Evolutionary conservation across 2,329 filamentous ascomycete species (phyloP).

Genomic region (Biscogniauxia marginata): DNA sequence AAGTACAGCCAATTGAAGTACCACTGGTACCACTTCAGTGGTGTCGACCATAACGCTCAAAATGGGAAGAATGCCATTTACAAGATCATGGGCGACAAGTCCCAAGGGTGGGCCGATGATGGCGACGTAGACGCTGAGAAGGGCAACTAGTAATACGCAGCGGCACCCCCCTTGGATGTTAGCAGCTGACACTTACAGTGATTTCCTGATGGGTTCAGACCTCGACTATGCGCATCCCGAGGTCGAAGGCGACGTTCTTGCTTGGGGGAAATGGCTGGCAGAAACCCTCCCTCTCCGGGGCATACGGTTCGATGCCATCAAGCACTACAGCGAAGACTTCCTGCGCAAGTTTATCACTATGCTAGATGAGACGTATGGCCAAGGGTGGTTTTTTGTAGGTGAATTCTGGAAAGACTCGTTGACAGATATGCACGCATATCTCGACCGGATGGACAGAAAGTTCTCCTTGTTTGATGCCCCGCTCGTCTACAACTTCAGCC

Average conservation of each 20-base stretch:
- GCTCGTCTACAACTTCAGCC: conserved; percentile 65
- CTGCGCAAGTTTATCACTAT: conserved; percentile 28
- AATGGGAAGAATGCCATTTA: conserved; percentile 60
- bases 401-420: conserved; percentile 67
- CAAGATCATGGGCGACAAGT: conserved; percentile 54
- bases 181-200: neutral
- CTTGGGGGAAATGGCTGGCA: conserved; percentile 35
- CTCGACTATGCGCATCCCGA: conserved; percentile 35
- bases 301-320: conserved; percentile 36
- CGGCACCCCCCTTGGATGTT: neutral
- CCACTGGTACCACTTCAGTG: conserved; percentile 65
- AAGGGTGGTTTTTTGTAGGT: conserved; percentile 63
- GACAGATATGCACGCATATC: conserved; percentile 54
- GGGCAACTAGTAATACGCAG: conserved; percentile 43
- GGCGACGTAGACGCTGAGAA: conserved; percentile 56
- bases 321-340: conserved; percentile 36
- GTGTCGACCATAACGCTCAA: conserved; percentile 62
- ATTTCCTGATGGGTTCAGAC: conserved; percentile 35
- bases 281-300: conserved; percentile 32
- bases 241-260: conserved; percentile 31
- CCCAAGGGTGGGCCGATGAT: conserved; percentile 55
- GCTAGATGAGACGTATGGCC: conserved; percentile 34
- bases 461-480: conserved; percentile 66
- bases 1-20: conserved; percentile 63
- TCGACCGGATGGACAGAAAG: conserved; percentile 56